Percentiles rank a stretch among this genome's conserved stretches.
phyloP scores from a whole-genome alignment of 108 stramenopile genomes.

The Conticribra guillardii region DNA sequence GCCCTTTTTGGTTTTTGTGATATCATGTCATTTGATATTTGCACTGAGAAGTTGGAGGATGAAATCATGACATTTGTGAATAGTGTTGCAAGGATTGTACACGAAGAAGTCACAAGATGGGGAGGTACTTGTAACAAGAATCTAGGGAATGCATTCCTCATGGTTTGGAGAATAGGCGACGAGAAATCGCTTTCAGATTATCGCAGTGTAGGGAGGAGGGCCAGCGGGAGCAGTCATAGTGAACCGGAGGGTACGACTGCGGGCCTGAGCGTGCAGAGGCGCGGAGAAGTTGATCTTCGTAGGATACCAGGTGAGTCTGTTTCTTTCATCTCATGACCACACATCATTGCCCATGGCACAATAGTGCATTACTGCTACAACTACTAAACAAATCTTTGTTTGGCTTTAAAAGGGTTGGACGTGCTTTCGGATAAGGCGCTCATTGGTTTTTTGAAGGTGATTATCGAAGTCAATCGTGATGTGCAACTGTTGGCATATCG shows the following conservation, averaged over 20 bases:
- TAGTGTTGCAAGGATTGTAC: conserved; percentile 90
- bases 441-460: conserved; percentile 82
- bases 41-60: conserved; percentile 72
- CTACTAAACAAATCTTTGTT: conserved; percentile 21
- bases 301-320: conserved; percentile 47
- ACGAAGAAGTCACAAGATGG: conserved; percentile 87
- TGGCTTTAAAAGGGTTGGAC: conserved; percentile 62
- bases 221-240: conserved; percentile 14
- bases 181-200: conserved; percentile 42
- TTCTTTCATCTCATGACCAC: too few relatives aligned
- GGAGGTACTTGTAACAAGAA: conserved; percentile 96
- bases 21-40: conserved; percentile 88
- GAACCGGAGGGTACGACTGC: conserved; percentile 1
- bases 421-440: conserved; percentile 82
- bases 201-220: conserved; percentile 7
- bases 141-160: conserved; percentile 91
- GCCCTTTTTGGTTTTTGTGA: conserved; percentile 94
- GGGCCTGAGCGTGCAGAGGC: neutral
- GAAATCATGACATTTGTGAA: conserved; percentile 97
- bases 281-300: conserved; percentile 34
- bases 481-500: conserved; percentile 67
- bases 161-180: conserved; percentile 94
- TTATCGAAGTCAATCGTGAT: conserved; percentile 82
- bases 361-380: neutral
- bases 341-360: too few relatives aligned